Conservation (phyloP, 2,329 filamentous ascomycete species). For the Grosmannia penicillata region DNA sequence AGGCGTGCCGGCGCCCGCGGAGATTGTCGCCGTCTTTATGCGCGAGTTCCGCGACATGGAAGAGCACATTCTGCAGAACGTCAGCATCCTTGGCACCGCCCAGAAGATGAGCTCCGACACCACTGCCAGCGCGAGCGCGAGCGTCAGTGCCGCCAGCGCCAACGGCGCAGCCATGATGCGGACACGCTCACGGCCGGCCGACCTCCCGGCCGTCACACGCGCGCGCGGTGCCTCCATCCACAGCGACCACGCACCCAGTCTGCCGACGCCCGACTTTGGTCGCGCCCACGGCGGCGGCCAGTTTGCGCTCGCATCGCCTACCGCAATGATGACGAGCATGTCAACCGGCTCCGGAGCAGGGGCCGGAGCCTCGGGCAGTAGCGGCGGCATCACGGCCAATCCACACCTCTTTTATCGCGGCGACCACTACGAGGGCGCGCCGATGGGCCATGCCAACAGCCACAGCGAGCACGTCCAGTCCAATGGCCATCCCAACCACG, state of each 20-base stretch:
- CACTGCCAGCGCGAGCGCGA: conserved; percentile 30
- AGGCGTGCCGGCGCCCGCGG: conserved; percentile 46
- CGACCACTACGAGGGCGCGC: conserved; percentile 33
- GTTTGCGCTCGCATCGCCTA: conserved; percentile 38
- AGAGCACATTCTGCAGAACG: conserved; percentile 45
- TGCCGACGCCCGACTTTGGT: conserved; percentile 52
- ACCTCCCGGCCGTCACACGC: conserved; percentile 32
- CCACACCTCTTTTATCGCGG: conserved; percentile 24
- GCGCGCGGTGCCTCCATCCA: conserved; percentile 43
- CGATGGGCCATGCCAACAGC: conserved; percentile 3
- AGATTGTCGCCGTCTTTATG: conserved; percentile 65
- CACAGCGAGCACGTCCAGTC: conserved; percentile 12
- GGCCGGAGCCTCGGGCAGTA: not conserved
- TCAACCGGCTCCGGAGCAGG: not conserved
- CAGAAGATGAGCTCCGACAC: conserved; percentile 35
- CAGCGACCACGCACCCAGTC: conserved; percentile 45
- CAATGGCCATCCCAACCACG: not conserved
- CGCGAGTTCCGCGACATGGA: conserved; percentile 67
- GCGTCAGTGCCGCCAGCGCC: conserved; percentile 1
- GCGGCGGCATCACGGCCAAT: conserved; percentile 2
- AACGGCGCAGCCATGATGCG: conserved; percentile 20
- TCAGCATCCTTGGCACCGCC: conserved; percentile 67
- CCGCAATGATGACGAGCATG: too few relatives aligned
- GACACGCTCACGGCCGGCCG: conserved; percentile 32
- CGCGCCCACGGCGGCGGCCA: conserved; percentile 53